Evolutionary conservation across 805 yeast species (phyloP), one percentile per base, ranked within the genome.

Genomic region (Sugiyamaella floridensis): DNA sequence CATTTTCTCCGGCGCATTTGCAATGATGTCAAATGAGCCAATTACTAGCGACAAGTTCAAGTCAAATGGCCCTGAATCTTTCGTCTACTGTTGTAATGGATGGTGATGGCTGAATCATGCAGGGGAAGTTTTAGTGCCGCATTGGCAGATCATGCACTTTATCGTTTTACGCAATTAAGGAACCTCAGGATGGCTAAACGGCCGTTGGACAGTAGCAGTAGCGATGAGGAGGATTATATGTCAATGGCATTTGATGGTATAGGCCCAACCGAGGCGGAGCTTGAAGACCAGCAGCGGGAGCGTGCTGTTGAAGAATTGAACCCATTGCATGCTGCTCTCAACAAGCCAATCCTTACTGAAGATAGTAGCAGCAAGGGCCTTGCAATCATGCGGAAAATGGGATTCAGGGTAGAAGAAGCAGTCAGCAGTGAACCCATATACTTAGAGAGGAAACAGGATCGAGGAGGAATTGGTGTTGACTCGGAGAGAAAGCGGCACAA

Each of bases 361-460:
- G 45, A 34, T 4, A 10, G 50, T 9, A 40, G 45, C 2, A 53
- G 50, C 46, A 53, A 52, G 29, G 62, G 58, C 12, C 66, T 78
- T 20, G 58, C 71, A 5, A 79, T 81, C 55, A 80, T 81, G 85
- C 68, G 71, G 57, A 76, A 71, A 57, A 81, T 81, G 85, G 86
- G 85, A 0, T 81, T 72, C 60, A 71, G 68, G 50, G 61, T 73
- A 2, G 57, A 49, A 19, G 53, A 60, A 12, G 55, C 46, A 10
- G 32, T 51, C 18, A 45, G 18, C 12, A 22, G 26, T 22, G 52
- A 49, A 46, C 49, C 49, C 11, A 19, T 56, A 9, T 26, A 20
- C 11, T 11, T 47, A 37, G 49, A 40, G 22, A 8, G 51, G 48
- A 37, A 50, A 44, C 16, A 46, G 40, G 55, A 55, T 28, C 46